Evolutionary conservation across 2,329 filamentous ascomycete genomes (phyloP).

Genomic region (Botrytis cinerea): DNA sequence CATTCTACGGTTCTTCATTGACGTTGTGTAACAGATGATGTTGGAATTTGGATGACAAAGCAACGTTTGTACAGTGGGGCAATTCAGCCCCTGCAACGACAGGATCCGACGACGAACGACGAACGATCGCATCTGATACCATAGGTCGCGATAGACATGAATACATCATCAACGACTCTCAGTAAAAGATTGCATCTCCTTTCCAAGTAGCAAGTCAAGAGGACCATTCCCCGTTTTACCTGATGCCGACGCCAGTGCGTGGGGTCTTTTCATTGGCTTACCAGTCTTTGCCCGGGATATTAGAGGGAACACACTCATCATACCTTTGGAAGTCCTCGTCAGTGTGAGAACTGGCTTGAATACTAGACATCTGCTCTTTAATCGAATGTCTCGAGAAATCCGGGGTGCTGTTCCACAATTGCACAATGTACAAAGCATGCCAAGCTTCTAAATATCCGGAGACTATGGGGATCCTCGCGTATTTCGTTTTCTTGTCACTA

Average conservation of each 20-base stretch:
- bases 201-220: neutral
- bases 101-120: neutral
- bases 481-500: neutral
- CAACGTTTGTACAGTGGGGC: neutral
- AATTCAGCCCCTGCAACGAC: neutral
- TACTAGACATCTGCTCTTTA: accelerated
- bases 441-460: neutral
- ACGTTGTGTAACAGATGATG: slow-evolving; percentile 2
- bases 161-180: too few relatives aligned
- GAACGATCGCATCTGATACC: neutral
- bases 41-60: slow-evolving; percentile 14
- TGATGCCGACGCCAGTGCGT: neutral
- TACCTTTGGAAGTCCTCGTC: too few relatives aligned
- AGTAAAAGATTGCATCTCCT: neutral
- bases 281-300: neutral
- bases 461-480: neutral
- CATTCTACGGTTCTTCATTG: neutral
- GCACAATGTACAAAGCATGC: neutral
- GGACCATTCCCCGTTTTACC: too few relatives aligned
- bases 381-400: neutral
- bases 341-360: neutral
- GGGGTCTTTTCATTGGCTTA: neutral
- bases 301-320: neutral
- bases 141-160: neutral
- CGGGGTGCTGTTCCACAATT: too few relatives aligned